These are phyloP conservation scores for Xerocomellus dryophilus DNA, from an alignment of 768 basidiomycete species.

Conservation along the genomic window DNA sequence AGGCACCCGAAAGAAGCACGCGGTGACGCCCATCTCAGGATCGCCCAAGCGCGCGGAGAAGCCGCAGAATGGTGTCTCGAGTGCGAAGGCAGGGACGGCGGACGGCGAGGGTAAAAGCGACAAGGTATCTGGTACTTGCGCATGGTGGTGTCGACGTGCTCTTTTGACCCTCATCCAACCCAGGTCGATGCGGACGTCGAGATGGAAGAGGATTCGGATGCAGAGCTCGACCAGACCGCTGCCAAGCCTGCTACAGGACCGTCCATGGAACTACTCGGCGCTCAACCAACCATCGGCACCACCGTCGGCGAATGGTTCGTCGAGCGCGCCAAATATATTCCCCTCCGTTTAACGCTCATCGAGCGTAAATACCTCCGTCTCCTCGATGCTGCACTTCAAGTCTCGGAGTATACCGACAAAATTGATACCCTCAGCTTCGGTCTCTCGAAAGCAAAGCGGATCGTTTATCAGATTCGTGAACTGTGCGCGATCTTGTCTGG, in stretches of 20 bases:
- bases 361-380: constrained; percentile 86
- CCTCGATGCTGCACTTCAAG: constrained; percentile 78
- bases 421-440: constrained; percentile 80
- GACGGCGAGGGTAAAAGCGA: constrained; percentile 9
- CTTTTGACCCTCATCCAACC: constrained; percentile 5
- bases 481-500: constrained; percentile 87
- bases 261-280: constrained; percentile 39
- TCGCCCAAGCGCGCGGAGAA: constrained; percentile 9
- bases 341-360: constrained; percentile 65
- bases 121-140: constrained; percentile 17
- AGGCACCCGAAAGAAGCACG: constrained; percentile 68
- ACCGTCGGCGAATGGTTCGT: constrained; percentile 83
- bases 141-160: not conserved
- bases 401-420: constrained; percentile 88
- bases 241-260: constrained; percentile 21
- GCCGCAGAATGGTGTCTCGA: constrained; percentile 15
- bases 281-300: constrained; percentile 58
- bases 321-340: constrained; percentile 77
- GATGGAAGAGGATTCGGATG: constrained; percentile 34
- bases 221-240: constrained; percentile 39
- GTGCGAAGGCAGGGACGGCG: not conserved
- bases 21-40: constrained; percentile 43
- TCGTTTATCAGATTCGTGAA: constrained; percentile 83
- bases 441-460: constrained; percentile 80
- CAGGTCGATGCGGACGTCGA: constrained; percentile 37